Evolutionary conservation across 164 flowering plant genomes (phyloP), one percentile per base, ranked within the genome.

Genomic region (Cinnamomum chago): DNA sequence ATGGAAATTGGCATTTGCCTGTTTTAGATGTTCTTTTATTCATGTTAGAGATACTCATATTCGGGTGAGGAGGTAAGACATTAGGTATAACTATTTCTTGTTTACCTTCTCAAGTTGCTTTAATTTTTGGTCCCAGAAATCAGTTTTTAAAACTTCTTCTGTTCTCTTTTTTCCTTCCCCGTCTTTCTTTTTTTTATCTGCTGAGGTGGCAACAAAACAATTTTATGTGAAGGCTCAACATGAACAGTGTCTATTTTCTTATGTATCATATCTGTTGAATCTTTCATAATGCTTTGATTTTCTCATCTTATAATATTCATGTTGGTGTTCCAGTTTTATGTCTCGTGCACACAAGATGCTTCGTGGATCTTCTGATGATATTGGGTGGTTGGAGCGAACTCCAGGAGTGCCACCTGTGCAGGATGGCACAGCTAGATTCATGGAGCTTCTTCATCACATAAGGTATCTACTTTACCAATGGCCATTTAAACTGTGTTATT

Each of bases 361-460:
- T 78, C 86, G 67, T 67, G 98, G 97, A 25, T 94, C 98, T 75
- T 83, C 93, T 67, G 87, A 83, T 82, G 96, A 94, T 82, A 91
- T 94, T 84, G 97, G 98, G 72, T 94, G 96, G 98, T 77, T 94
- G 86, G 96, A 89, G 65, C 71, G 70, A 20, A 77, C 82, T 78
- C 88, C 91, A 58, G 91, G 85, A 75, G 70, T 90, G 82, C 83
- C 89, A 75, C 88, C 90, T 64, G 90, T 88, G 58, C 80, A 79
- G 77, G 97, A 94, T 82, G 97, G 97, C 47, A 90, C 98, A 60
- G 23, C 82, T 65, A 90, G 92, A 83, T 95, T 89, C 75, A 72
- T 79, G 81, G 97, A 93, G 79, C 81, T 95, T 71, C 95, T 93
- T 77, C 77, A 83, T 67, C 76, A 22, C 35, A 83, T 91, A 77